Evolutionary conservation across 805 yeast species (phyloP).

Genomic region (Scheffersomyces lignosus): DNA sequence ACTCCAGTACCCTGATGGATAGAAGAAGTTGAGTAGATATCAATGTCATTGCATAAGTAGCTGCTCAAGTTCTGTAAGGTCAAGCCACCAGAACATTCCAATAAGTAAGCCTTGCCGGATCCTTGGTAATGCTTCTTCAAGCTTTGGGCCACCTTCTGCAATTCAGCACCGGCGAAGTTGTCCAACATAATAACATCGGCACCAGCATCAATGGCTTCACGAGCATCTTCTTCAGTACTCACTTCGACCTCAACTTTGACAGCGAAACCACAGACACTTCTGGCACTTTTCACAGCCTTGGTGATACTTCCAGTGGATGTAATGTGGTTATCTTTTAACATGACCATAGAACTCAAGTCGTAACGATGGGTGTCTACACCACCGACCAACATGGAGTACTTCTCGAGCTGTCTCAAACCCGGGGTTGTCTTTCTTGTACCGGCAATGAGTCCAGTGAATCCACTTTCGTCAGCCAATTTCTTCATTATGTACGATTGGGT

Average conservation of each 20-base stretch:
- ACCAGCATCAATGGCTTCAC: conserved; percentile 91
- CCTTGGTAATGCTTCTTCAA: conserved; percentile 59
- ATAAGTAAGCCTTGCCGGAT: conserved; percentile 48
- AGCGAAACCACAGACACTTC: conserved; percentile 83
- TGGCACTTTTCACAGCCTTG: conserved; percentile 73
- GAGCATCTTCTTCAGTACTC: conserved; percentile 79
- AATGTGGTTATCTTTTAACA: conserved; percentile 93
- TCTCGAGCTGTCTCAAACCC: conserved; percentile 83
- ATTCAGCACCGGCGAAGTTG: conserved; percentile 69
- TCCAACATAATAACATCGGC: conserved; percentile 96
- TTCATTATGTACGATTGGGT: conserved; percentile 64
- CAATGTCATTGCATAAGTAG: conserved; percentile 76
- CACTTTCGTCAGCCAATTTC: conserved; percentile 60
- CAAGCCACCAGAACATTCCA: conserved; percentile 93
- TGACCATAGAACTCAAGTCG: conserved; percentile 90
- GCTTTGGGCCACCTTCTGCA: conserved; percentile 62
- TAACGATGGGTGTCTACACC: conserved; percentile 93
- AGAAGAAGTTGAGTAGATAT: conserved; percentile 85
- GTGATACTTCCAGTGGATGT: conserved; percentile 94
- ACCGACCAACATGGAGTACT: conserved; percentile 93
- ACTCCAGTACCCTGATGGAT: conserved; percentile 89
- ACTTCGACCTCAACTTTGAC: conserved; percentile 92
- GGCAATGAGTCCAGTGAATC: conserved; percentile 83
- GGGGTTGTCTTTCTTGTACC: conserved; percentile 99
- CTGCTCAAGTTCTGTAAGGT: conserved; percentile 62